Base-by-base conservation (phyloP, 2,329 filamentous ascomycete genomes). In the Aureobasidium sp. region DNA sequence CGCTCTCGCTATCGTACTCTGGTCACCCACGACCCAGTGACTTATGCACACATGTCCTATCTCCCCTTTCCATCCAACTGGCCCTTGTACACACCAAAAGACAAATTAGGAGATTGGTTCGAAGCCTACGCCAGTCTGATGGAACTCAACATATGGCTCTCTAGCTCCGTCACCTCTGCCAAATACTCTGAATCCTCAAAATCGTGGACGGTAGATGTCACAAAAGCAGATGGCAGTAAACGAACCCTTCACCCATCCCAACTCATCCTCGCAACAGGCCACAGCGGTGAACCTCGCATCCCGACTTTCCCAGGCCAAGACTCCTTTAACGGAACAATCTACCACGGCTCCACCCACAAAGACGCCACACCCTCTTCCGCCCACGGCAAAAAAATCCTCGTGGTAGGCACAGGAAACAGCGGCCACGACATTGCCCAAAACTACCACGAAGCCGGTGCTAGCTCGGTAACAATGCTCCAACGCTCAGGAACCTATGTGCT, bases 51-150 rank as follows among this genome's bases (percentile, higher is more conserved):
- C 71, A 79, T 91, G 79, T 88, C 90, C 0, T 93, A 91, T 73
- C 70, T 93, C 5, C 78, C 80, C 0, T 93, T 92, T 72, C 91
- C 90, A 0, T 72, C 83, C 0, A 84, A 84, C 61, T 93, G 90
- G 90, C 90, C 90, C 4, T 77, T 91, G 20, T 93, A 91, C 74
- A 91, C 90, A 0, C 89, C 90, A 7, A 93, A 92, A 72, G 90
- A 93, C 75, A 93, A 93, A 72, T 79, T 92, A 0, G 91, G 83
- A 1, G 88, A 91, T 50, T 93, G 88, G 78, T 89, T 93, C 67
- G 90, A 92, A 69, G 79, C 85, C 0, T 93, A 93, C 69, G 90
- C 85, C 0, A 84, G 80, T 7, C 76, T 88, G 0, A 80, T 93
- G n/a, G 91, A 93, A 70, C 82, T 93, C 47, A 90, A 92, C 67